phyloP scores from a whole-genome alignment of 139 green algal genomes.

The Nannochloris sp. region DNA sequence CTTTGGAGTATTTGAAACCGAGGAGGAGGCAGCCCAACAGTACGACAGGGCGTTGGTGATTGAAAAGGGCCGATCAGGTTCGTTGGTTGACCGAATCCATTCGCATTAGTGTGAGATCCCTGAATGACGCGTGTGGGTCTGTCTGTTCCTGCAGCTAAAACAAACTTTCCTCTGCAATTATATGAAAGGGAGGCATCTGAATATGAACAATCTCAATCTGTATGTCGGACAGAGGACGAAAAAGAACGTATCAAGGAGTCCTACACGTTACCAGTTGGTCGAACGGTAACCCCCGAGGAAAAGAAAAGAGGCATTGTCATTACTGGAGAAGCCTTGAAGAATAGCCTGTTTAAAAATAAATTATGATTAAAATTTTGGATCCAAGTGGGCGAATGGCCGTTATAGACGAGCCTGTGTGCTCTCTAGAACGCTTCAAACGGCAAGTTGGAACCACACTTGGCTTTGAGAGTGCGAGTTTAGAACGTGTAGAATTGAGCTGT shows the following conservation, averaged over 20 bases:
- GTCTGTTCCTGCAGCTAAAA: slow-evolving; percentile 38
- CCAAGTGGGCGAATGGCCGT: not conserved
- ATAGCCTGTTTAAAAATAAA: slow-evolving; percentile 9
- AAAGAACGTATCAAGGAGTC: not conserved
- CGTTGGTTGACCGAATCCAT: not conserved
- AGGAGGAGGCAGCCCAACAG: slow-evolving; percentile 52
- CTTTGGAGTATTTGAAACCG: slow-evolving; percentile 52
- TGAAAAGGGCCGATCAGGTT: slow-evolving; percentile 38
- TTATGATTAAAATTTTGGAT: slow-evolving; percentile 14
- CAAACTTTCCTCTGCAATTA: slow-evolving; percentile 53
- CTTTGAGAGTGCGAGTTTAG: no score
- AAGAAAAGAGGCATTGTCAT: slow-evolving; percentile 29
- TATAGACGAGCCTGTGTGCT: not conserved
- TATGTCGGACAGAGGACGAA: not conserved
- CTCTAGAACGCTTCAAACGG: not conserved
- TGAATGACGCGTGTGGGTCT: not conserved
- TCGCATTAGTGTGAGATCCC: not conserved
- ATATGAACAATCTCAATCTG: slow-evolving; percentile 16
- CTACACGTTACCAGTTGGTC: slow-evolving; percentile 18
- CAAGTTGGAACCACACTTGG: no score
- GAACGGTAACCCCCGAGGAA: slow-evolving; percentile 15
- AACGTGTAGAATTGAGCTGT: no score
- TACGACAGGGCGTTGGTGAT: slow-evolving; percentile 63
- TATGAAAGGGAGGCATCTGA: slow-evolving; percentile 44
- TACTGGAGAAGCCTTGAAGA: slow-evolving; percentile 18